These are phyloP conservation scores for Talaromyces sp. DNA, from an alignment of 2,329 filamentous ascomycete species.

Conservation along the genomic window DNA sequence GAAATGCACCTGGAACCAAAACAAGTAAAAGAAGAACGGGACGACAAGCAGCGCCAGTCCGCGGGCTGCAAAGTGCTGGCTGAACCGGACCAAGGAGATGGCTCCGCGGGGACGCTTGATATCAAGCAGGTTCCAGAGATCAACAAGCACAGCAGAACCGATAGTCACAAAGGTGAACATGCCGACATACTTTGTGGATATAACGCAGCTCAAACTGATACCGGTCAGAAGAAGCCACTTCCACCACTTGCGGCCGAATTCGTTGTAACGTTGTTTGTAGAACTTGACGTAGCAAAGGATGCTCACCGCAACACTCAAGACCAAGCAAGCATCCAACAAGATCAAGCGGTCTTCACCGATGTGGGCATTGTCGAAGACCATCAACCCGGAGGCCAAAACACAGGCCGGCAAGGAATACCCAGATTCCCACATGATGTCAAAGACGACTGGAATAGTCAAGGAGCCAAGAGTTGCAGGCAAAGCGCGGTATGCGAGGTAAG, in stretches of 20 bases:
- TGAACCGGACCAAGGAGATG: conserved; percentile 74
- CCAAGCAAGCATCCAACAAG: conserved; percentile 86
- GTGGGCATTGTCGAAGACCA: conserved; percentile 96
- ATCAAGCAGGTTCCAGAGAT: conserved; percentile 91
- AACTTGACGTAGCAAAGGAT: conserved; percentile 93
- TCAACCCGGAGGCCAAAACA: conserved; percentile 75
- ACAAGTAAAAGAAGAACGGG: conserved; percentile 96
- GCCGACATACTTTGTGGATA: conserved; percentile 97
- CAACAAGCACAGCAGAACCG: conserved; percentile 86
- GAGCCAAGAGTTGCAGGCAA: conserved; percentile 89
- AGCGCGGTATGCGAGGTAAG: conserved; percentile 91
- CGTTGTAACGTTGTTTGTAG: conserved; percentile 86
- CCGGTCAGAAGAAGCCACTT: conserved; percentile 97
- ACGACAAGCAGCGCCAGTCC: conserved; percentile 81
- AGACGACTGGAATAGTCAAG: conserved; percentile 88
- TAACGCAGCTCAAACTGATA: conserved; percentile 91
- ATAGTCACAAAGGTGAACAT: conserved; percentile 96
- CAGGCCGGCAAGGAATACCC: conserved; percentile 94
- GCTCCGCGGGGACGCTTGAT: conserved; percentile 78
- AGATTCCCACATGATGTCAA: conserved; percentile 99
- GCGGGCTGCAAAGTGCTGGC: conserved; percentile 84
- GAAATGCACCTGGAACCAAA: conserved; percentile 99
- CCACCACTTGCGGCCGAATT: conserved; percentile 98
- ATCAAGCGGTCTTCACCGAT: conserved; percentile 95
- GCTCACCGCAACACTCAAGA: conserved; percentile 94